Evolutionary conservation across 306 rosid species (phyloP), one percentile per base, ranked within the genome.

Genomic region (Ammopiptanthus mongolicus): DNA sequence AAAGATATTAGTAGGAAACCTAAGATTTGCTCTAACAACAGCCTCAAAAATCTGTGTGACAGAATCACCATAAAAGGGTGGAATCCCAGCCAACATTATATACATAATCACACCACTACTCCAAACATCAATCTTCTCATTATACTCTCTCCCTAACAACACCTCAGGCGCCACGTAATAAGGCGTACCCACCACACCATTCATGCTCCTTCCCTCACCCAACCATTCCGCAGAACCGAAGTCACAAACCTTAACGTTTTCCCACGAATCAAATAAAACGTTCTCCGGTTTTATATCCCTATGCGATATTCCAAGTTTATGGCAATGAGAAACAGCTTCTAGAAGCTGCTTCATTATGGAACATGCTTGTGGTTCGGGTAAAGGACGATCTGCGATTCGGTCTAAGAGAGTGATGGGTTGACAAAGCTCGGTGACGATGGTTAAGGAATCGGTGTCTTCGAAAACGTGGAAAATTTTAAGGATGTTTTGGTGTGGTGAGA

Each of bases 171-270:
- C 89, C 12, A 93, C 89, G 5, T 93, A 93, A 52, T 80, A 89
- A 6, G 98, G 97, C 71, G 97, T 87, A 1, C 95, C 98, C 59
- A 93, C 95, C 67, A 93, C 83, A 2, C 95, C 97, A 8, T 65
- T 81, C 81, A 79, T 68, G 47, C 25, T 28, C 3, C 84, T 67
- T 4, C 74, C 89, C n/a, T 87, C 86, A 0, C 77, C 71, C 9
- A 82, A 78, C 97, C 95, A 89, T 77, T 86, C 95, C 0, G 98
- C 96, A 1, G 96, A 93, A 10, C 98, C 98, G 21, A 93, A 93
- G 37, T 93, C 98, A 0, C 92, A 90, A 8, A 93, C 72, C 67
- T 90, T 93, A 17, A 93, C 78, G 65, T 69, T 77, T 9, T 81
- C 78, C 44, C 64, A 39, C 2, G 85, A 74, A 44, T 93, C 93